Evolutionary conservation across 495 filamentous ascomycete genomes (phyloP), one percentile per base, ranked within the genome.

Genomic region (Trichoderma asperelloides): DNA sequence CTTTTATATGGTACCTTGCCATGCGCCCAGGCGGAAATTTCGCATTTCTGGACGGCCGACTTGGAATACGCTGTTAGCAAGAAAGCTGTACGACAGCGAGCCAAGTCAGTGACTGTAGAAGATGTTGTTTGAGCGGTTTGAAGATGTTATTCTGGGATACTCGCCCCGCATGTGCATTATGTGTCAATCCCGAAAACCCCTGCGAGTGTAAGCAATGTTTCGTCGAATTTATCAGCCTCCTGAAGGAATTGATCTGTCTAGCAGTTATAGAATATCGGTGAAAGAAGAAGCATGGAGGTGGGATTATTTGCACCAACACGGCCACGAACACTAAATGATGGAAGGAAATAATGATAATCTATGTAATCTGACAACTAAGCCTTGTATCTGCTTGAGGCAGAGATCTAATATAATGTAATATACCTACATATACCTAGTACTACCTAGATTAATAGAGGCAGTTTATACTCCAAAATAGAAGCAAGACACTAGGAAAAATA

Each of bases 31-130:
- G 88, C 88, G 0, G 84, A 87, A 57, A 73, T 89, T 63, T 82
- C 78, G 66, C 87, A 90, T 71, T 87, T 90, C 71, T 89, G 85
- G 80, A 89, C 87, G 0, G 74, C 88, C 41, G 79, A 86, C 64
- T 68, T 90, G 67, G 85, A 86, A 23, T 90, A 89, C 75, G 80
- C 82, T 3, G 87, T 89, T 67, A 88, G 85, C 73, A 86, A 86
- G 77, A 90, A 89, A 74, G 81, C 80, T 2, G 80, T 78, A 8
- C 74, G 81, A 65, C 74, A 77, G 72, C 71, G 80, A 66, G 78
- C 75, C n/a, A 81, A 81, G 57, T 82, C 81, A 16, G 64, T 80
- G 43, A 73, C 74, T 5, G 73, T 70, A 13, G 75, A 72, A 30
- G 72, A 77, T 28, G 73, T 82, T 73, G 78, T 80, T 74, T 82